Conservation (phyloP, 257 asterid genomes). For the Hygrophila difformis region DNA sequence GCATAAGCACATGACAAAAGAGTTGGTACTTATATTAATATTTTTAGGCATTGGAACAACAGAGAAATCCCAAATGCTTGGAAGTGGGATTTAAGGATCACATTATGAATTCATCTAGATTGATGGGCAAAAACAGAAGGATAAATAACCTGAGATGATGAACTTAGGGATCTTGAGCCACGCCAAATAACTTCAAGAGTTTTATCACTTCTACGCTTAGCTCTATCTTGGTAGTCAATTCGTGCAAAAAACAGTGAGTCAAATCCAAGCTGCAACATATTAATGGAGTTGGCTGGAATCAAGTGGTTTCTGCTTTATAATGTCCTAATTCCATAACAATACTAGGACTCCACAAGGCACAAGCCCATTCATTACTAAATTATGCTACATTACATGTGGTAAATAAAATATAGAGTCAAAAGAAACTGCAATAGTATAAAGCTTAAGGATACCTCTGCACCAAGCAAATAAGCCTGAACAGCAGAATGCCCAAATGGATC, state of each 20-base stretch:
- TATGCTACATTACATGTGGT: neutral
- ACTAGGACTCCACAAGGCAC: too few species aligned
- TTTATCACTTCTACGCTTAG: constrained; percentile 51
- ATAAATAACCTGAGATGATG: constrained; percentile 63
- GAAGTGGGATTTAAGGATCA: too few species aligned
- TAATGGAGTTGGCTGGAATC: constrained; percentile 13
- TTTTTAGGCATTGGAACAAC: too few species aligned
- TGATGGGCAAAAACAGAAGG: constrained; percentile 5
- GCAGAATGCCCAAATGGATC: too few species aligned
- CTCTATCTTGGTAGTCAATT: constrained; percentile 82
- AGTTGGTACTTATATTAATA: constrained; percentile 17
- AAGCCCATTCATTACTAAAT: too few species aligned
- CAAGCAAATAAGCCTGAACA: constrained; percentile 80
- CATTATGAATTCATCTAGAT: constrained; percentile 11
- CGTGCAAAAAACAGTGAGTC: constrained; percentile 79
- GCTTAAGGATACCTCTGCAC: constrained; percentile 89
- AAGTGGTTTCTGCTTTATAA: too few species aligned
- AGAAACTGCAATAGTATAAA: constrained; percentile 1
- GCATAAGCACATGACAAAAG: constrained; percentile 19
- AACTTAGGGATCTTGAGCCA: constrained; percentile 68
- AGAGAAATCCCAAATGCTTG: too few species aligned
- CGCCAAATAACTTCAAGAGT: constrained; percentile 73
- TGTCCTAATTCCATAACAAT: too few species aligned
- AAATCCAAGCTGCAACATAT: constrained; percentile 56
- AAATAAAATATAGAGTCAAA: constrained; percentile 7